Evolutionary conservation across 2,329 filamentous ascomycete genomes (phyloP).

Genomic region (Paraphoma sp.): DNA sequence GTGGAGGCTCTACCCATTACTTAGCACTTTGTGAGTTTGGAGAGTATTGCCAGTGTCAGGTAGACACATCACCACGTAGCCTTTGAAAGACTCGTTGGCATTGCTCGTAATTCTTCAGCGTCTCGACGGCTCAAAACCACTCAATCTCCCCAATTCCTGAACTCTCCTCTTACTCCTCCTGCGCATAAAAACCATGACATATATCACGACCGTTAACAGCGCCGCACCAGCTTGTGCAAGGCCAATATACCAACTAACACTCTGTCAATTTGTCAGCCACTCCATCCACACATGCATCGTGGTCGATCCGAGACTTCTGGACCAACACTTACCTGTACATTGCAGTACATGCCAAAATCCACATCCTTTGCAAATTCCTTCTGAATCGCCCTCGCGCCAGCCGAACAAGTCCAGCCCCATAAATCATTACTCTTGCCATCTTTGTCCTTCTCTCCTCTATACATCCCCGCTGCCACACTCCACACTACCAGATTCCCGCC

Average conservation of each 20-base stretch:
- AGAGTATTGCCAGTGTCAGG: too few relatives aligned
- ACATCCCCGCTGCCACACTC: conserved; percentile 42
- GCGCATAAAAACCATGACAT: conserved; percentile 36
- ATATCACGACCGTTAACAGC: conserved; percentile 38
- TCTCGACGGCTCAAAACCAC: conserved; percentile 4
- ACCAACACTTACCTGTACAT: conserved; percentile 38
- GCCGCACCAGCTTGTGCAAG: conserved; percentile 41
- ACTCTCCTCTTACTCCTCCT: conserved; percentile 39
- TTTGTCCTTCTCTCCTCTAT: conserved; percentile 45
- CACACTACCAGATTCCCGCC: conserved; percentile 46
- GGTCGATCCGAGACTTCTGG: not conserved
- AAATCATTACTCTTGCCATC: conserved; percentile 46
- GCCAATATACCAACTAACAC: conserved; percentile 44
- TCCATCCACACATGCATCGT: not conserved
- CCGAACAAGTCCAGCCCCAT: conserved; percentile 52
- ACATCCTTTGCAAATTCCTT: conserved; percentile 44
- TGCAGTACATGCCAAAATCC: conserved; percentile 46
- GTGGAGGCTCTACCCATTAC: too few relatives aligned
- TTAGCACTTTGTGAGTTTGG: too few relatives aligned
- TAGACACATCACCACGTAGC: too few relatives aligned
- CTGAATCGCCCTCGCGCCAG: conserved; percentile 44
- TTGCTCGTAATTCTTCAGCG: not conserved
- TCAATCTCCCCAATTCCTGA: conserved; percentile 3
- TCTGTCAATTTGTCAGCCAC: conserved; percentile 25
- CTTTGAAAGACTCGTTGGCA: too few relatives aligned